Base-by-base conservation (phyloP, 2,329 filamentous ascomycete species). In the Hymenoscyphus linearis region DNA sequence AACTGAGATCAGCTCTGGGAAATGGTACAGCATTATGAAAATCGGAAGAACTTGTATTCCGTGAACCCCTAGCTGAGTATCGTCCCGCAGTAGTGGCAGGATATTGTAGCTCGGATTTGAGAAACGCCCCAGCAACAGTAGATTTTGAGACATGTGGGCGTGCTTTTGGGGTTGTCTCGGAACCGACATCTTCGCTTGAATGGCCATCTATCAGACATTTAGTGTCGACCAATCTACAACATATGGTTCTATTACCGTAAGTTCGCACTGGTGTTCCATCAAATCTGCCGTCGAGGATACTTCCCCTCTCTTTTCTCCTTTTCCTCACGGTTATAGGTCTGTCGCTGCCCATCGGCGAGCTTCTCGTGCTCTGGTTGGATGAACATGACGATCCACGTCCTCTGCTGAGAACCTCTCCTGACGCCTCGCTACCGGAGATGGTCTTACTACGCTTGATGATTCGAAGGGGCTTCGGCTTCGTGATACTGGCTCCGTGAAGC, bases 391-490 rank as follows among this genome's bases (percentile, higher is more conserved):
- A 26, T 59, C 64, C 57, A 40, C 66, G 63, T 65, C 64, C 52
- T 66, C 68, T 59, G 60, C 62, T 10, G 62, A 64, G 44, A 61
- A 59, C 54, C 58, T 69, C 63, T 62, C 64, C 55, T 56, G 67
- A 55, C 60, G 68, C 25, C 52, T 64, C 58, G 62, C 68, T 64
- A 63, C 67, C 57, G 65, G 68, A 54, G 59, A 73, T 62, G 71
- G 65, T 69, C 59, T 67, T 65, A 68, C 65, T 65, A 72, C 73
- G 73, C 68, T 82, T 85, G 67, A 78, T 70, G 67, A 85, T 80
- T 47, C 79, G 77, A 36, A 84, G 70, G 12, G 83, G 82, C 35
- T 75, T 75, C 18, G 80, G 78, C 60, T 66, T 67, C 47, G 69
- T 60, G 57, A 72, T 68, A 64, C 74, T 72, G 62, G 70, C 60